Evolutionary conservation across 2,329 filamentous ascomycete species (phyloP).

Genomic region (Trichoderma sp.): DNA sequence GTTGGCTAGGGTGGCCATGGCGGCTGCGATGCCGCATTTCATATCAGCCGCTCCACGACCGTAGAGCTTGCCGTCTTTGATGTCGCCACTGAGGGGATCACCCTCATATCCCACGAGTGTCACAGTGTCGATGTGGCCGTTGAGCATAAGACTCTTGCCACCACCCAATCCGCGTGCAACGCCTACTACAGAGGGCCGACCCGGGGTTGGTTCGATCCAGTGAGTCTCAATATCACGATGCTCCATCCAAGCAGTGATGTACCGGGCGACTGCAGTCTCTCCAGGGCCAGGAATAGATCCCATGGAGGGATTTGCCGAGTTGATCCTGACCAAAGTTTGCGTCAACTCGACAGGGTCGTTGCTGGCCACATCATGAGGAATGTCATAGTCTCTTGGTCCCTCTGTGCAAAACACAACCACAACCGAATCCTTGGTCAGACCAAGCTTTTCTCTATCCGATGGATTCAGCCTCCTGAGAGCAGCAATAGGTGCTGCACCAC

Average conservation of each 20-base stretch:
- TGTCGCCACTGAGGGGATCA: slow-evolving; percentile 44
- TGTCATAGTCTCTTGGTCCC: slow-evolving; percentile 52
- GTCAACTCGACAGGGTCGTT: slow-evolving; percentile 45
- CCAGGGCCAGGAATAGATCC: slow-evolving; percentile 43
- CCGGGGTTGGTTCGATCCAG: slow-evolving; percentile 45
- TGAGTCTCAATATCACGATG: slow-evolving; percentile 51
- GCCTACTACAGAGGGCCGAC: slow-evolving; percentile 51
- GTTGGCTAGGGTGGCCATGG: slow-evolving; percentile 41
- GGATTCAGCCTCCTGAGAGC: slow-evolving; percentile 52
- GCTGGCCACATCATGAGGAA: slow-evolving; percentile 41
- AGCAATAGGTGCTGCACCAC: slow-evolving; percentile 58
- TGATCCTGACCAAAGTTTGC: slow-evolving; percentile 46
- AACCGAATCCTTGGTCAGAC: slow-evolving; percentile 48
- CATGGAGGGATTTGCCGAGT: slow-evolving; percentile 48
- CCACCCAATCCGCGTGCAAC: slow-evolving; percentile 45
- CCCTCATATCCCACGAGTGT: slow-evolving; percentile 46
- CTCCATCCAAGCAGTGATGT: slow-evolving; percentile 49
- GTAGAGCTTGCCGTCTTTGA: slow-evolving; percentile 41
- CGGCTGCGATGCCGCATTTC: slow-evolving; percentile 51
- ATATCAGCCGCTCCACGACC: slow-evolving; percentile 51
- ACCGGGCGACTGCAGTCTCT: slow-evolving; percentile 46
- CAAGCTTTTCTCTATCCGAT: slow-evolving; percentile 35
- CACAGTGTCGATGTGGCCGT: slow-evolving; percentile 54
- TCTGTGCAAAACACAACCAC: slow-evolving; percentile 65
- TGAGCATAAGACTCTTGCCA: slow-evolving; percentile 51